These are phyloP conservation scores for Penicillium freii DNA, from an alignment of 2,329 filamentous ascomycete species.

Conservation along the genomic window DNA sequence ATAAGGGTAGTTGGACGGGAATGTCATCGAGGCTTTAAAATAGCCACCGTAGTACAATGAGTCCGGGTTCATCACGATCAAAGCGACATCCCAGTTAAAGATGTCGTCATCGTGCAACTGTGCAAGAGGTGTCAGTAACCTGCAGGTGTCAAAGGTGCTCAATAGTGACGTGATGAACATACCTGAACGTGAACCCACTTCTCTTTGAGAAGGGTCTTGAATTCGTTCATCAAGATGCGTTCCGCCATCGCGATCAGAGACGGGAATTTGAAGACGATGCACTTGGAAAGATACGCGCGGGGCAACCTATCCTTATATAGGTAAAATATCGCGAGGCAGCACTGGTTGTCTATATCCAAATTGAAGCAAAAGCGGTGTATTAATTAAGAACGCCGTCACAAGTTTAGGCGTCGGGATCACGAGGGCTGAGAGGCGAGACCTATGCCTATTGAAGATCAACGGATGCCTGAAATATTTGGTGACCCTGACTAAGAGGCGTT, in stretches of 20 bases:
- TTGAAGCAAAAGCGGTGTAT: neutral
- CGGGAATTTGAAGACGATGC: neutral
- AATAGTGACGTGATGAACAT: conserved; percentile 5
- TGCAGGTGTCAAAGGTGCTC: neutral
- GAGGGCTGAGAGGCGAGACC: neutral
- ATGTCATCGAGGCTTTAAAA: conserved; percentile 84
- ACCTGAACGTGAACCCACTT: conserved; percentile 92
- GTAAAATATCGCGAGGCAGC: neutral
- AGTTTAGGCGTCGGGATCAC: neutral
- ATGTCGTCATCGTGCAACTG: conserved; percentile 79
- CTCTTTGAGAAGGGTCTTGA: conserved; percentile 77
- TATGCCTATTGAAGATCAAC: neutral
- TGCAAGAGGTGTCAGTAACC: conserved; percentile 11
- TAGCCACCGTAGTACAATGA: conserved; percentile 92
- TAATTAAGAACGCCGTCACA: neutral
- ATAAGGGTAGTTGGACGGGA: conserved; percentile 86
- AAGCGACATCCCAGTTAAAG: conserved; percentile 79
- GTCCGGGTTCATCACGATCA: conserved; percentile 90
- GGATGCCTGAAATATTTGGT: neutral
- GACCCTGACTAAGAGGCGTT: conserved; percentile 1
- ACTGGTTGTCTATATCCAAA: neutral
- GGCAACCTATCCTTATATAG: neutral
- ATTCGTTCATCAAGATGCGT: conserved; percentile 85
- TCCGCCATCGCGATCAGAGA: conserved; percentile 54
- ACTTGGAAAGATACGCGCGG: neutral